Evolutionary conservation across 2,329 filamentous ascomycete genomes (phyloP).

Genomic region (Calonectria montana): DNA sequence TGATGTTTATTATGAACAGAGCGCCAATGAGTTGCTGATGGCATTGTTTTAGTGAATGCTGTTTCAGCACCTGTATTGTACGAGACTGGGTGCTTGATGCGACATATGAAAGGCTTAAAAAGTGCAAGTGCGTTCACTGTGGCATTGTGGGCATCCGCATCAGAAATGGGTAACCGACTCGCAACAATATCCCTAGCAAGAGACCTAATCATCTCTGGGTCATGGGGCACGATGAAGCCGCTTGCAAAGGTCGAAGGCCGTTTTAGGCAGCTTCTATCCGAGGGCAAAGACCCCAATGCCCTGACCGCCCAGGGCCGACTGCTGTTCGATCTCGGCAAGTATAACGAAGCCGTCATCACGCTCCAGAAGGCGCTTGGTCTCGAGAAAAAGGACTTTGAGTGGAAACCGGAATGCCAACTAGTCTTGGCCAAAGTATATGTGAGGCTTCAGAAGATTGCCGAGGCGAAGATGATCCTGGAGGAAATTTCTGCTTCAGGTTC

Average conservation of each 20-base stretch:
- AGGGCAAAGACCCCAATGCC: slow-evolving; percentile 49
- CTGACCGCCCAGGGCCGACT: slow-evolving; percentile 48
- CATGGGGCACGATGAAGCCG: slow-evolving; percentile 33
- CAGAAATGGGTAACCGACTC: slow-evolving; percentile 43
- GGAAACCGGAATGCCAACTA: slow-evolving; percentile 41
- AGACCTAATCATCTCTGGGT: slow-evolving; percentile 32
- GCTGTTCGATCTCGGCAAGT: slow-evolving; percentile 39
- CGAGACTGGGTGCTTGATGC: slow-evolving; percentile 44
- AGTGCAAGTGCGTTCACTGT: slow-evolving; percentile 31
- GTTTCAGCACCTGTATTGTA: slow-evolving; percentile 39
- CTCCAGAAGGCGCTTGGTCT: slow-evolving; percentile 42
- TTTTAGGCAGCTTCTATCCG: slow-evolving; percentile 46
- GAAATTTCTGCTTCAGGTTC: slow-evolving; percentile 34
- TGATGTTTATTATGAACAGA: neutral
- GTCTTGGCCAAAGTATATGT: slow-evolving; percentile 41
- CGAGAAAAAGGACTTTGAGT: slow-evolving; percentile 37
- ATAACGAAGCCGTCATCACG: slow-evolving; percentile 33
- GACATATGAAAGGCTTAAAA: slow-evolving; percentile 19
- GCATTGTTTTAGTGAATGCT: slow-evolving; percentile 25
- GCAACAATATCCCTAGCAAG: slow-evolving; percentile 46
- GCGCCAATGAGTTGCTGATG: slow-evolving; percentile 14
- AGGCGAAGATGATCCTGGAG: slow-evolving; percentile 41
- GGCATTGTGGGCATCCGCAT: slow-evolving; percentile 47
- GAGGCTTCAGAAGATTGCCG: slow-evolving; percentile 32
- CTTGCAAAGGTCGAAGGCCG: slow-evolving; percentile 38